These are phyloP conservation scores for Herpetospermum pedunculosum DNA, from an alignment of 306 rosid genomes.

Conservation along the genomic window DNA sequence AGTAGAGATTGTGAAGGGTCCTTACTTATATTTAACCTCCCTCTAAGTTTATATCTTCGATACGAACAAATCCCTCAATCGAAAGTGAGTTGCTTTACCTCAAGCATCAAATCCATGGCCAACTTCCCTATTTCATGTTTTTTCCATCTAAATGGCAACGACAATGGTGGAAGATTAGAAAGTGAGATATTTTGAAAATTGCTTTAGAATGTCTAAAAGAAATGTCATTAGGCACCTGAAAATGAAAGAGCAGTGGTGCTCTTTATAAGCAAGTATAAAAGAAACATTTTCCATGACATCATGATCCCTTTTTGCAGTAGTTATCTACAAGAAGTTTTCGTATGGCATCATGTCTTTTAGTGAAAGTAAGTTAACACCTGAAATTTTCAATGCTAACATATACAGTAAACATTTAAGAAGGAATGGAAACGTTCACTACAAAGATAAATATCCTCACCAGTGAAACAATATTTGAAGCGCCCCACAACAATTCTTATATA, in stretches of 20 bases:
- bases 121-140: conserved; percentile 53
- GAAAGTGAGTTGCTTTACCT: conserved; percentile 64
- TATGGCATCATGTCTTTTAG: background rate
- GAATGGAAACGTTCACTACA: too few species aligned
- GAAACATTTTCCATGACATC: too few species aligned
- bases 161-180: background rate
- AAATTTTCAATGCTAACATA: too few species aligned
- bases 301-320: conserved; percentile 51
- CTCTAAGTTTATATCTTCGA: conserved; percentile 47
- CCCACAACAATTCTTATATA: conserved; percentile 37
- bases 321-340: conserved; percentile 35
- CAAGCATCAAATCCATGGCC: conserved; percentile 68
- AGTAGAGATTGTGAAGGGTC: background rate
- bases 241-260: conserved; percentile 73
- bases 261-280: conserved; percentile 69
- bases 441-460: conserved; percentile 30
- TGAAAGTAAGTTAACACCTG: background rate
- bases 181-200: background rate
- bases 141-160: too few species aligned
- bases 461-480: conserved; percentile 52
- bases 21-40: conserved; percentile 70
- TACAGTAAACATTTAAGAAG: too few species aligned
- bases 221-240: conserved; percentile 36
- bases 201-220: background rate
- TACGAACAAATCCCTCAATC: conserved; percentile 57